Base-by-base conservation (phyloP, 495 filamentous ascomycete species). In the Geopyxis carbonaria region DNA sequence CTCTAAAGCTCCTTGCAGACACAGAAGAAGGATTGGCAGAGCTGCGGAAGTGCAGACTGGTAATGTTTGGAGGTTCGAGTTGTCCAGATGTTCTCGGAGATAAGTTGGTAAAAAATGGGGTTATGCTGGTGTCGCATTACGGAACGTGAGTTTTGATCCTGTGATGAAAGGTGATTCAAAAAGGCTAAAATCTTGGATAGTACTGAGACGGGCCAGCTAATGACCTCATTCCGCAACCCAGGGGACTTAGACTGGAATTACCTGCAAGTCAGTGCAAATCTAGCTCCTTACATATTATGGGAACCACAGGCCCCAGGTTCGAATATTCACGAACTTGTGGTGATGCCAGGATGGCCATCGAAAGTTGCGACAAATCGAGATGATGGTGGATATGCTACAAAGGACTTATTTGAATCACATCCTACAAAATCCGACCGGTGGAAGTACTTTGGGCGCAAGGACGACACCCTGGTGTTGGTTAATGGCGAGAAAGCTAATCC, bases 51-150 rank as follows among this genome's bases (percentile, higher is more conserved):
- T 69, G 64, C 47, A 10, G 23, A 3, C 57, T 64, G 22, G 64
- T 76, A 21, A 60, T 64, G 0, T 67, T 62, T 22, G 66, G 66
- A 2, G 70, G 69, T 19, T 65, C 67, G 0, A 59, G 60, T 4
- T 70, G 66, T 40, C 70, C 72, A 0, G 68, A 76, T 40, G 68
- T 70, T 27, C 53, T 75, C 11, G 72, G 71, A 0, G 61, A 74
- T 52, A 51, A 55, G 19, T 47, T 76, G 2, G 61, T 71, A 13
- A 43, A 51, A 0, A 59, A 62, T 19, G 63, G 64, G 5, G 61
- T 75, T 0, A 59, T 56, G 8, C 59, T 75, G 22, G 60, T 62
- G 6, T 61, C 61, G 5, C 59, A 63, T 4, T 68, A 69, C 46
- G 72, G 72, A 33, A 71, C 67, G n/a, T n/a, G n/a, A n/a, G n/a